These are phyloP conservation scores for Groenewaldozyma salmanticensis DNA, from an alignment of 805 yeast genomes.

Conservation along the genomic window DNA sequence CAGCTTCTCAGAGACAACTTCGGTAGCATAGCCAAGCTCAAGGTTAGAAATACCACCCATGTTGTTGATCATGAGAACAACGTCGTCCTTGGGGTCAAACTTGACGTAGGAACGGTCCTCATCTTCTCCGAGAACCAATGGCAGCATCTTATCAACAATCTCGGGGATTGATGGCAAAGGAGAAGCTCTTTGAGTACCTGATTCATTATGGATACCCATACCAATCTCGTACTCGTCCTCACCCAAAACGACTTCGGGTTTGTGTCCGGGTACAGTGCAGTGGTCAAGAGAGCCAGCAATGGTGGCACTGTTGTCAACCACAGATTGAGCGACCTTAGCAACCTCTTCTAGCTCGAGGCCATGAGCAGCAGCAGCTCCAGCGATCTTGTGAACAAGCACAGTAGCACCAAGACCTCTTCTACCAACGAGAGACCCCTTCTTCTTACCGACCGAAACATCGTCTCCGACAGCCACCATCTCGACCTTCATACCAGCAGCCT, in stretches of 20 bases:
- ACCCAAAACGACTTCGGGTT: slow-evolving; percentile 34
- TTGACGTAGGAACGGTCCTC: slow-evolving; percentile 70
- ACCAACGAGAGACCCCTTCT: slow-evolving; percentile 84
- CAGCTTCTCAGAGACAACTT: slow-evolving; percentile 43
- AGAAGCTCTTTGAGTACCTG: slow-evolving; percentile 57
- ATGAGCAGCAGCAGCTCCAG: slow-evolving; percentile 53
- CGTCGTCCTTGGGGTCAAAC: slow-evolving; percentile 52
- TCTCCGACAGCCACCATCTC: slow-evolving; percentile 75
- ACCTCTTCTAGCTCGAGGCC: slow-evolving; percentile 42
- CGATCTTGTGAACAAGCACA: slow-evolving; percentile 69
- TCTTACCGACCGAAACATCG: slow-evolving; percentile 88
- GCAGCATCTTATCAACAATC: slow-evolving; percentile 45
- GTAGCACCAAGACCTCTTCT: slow-evolving; percentile 94
- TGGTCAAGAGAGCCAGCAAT: slow-evolving; percentile 85
- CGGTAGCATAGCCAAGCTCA: slow-evolving; percentile 61
- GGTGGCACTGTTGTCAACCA: slow-evolving; percentile 63
- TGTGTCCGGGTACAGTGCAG: slow-evolving; percentile 81
- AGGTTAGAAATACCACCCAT: slow-evolving; percentile 80
- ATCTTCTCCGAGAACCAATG: slow-evolving; percentile 56
- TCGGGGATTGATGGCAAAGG: slow-evolving; percentile 65
- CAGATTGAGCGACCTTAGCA: slow-evolving; percentile 45
- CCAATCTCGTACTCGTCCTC: slow-evolving; percentile 76
- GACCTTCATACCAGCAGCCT: slow-evolving; percentile 59
- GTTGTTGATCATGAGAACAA: slow-evolving; percentile 64
- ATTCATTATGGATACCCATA: slow-evolving; percentile 92